These are phyloP conservation scores for Blumeriella jaapii DNA, from an alignment of 2,329 filamentous ascomycete species.

Conservation along the genomic window DNA sequence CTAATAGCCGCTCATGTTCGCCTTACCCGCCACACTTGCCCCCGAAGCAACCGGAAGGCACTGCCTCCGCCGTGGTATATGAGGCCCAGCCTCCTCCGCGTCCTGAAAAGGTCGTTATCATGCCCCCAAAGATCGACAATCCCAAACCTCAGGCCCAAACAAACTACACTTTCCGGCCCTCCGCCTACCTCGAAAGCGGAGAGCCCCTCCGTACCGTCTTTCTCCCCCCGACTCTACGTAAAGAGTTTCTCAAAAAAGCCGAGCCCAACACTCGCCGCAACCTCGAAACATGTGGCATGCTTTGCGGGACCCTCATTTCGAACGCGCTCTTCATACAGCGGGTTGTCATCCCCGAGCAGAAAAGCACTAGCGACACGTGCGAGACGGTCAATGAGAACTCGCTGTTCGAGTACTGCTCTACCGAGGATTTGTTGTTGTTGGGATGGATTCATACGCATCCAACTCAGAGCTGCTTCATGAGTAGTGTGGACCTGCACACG, in stretches of 20 bases:
- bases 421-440: slow-evolving; percentile 24
- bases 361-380: slow-evolving; percentile 82
- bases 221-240: slow-evolving; percentile 64
- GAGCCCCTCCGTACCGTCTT: slow-evolving; percentile 79
- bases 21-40: slow-evolving; percentile 11
- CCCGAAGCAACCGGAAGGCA: slow-evolving; percentile 24
- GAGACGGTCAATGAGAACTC: slow-evolving; percentile 81
- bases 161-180: slow-evolving; percentile 64
- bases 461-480: slow-evolving; percentile 96
- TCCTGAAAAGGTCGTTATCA: slow-evolving; percentile 20
- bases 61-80: slow-evolving; percentile 4
- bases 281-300: slow-evolving; percentile 88
- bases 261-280: slow-evolving; percentile 66
- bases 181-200: slow-evolving; percentile 83
- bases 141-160: slow-evolving; percentile 6
- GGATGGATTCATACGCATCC: slow-evolving; percentile 96
- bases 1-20: slow-evolving; percentile 3
- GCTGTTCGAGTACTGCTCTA: slow-evolving; percentile 70
- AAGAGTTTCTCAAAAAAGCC: slow-evolving; percentile 63
- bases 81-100: slow-evolving; percentile 12
- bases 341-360: slow-evolving; percentile 84
- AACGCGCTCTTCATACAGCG: slow-evolving; percentile 88
- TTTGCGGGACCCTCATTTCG: slow-evolving; percentile 82
- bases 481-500: slow-evolving; percentile 84
- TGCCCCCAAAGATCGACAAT: slow-evolving; percentile 2